Conservation (phyloP, 1,139 yeast species). For the Scheffersomyces quercinus region DNA sequence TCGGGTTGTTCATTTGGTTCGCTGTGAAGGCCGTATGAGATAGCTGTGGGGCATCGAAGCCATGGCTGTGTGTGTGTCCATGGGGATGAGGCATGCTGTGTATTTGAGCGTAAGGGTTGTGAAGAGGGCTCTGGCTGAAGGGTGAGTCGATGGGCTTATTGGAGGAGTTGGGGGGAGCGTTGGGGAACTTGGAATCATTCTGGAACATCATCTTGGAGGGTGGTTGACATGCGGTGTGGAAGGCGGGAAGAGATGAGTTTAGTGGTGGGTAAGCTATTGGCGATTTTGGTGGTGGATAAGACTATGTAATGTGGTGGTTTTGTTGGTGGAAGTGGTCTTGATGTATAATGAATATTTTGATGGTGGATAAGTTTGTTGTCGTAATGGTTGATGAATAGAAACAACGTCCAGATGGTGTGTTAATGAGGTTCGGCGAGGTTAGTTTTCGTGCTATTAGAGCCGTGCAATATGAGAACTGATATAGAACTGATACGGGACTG, state of each 20-base stretch:
- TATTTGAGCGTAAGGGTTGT: too few species aligned
- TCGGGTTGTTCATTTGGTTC: background rate
- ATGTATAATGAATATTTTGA: too few species aligned
- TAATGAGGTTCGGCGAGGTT: too few species aligned
- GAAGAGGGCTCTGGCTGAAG: background rate
- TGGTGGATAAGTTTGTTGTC: too few species aligned
- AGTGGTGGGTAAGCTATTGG: background rate
- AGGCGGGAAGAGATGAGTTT: background rate
- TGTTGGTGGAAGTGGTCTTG: too few species aligned
- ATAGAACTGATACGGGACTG: too few species aligned
- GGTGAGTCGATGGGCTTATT: background rate
- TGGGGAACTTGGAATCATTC: slow-evolving; percentile 1
- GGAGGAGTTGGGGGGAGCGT: background rate
- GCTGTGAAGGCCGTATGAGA: too few species aligned
- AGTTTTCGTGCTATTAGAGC: too few species aligned
- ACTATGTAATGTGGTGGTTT: background rate
- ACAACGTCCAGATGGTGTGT: too few species aligned
- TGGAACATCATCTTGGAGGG: slow-evolving; percentile 1
- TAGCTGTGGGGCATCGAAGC: background rate
- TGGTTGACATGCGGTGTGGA: background rate
- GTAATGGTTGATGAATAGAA: too few species aligned
- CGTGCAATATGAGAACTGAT: too few species aligned
- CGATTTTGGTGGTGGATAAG: background rate
- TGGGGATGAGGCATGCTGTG: too few species aligned
- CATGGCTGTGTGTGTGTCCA: background rate